These are phyloP conservation scores for Pseudogymnoascus pannorum DNA, from an alignment of 2,329 filamentous ascomycete species.

Conservation along the genomic window DNA sequence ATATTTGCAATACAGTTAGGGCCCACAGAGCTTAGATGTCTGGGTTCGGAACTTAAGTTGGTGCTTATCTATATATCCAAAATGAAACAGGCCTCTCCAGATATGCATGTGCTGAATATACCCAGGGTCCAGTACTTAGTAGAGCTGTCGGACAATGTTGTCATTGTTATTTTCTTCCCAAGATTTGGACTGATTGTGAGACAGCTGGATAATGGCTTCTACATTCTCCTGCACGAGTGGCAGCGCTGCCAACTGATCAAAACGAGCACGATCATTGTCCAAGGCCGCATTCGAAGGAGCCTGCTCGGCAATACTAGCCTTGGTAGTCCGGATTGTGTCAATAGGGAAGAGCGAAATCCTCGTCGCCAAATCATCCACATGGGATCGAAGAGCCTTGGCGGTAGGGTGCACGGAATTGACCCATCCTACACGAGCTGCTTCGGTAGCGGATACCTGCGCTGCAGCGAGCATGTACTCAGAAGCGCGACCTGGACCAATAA, in stretches of 20 bases:
- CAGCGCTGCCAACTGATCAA: background rate
- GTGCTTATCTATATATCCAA: background rate
- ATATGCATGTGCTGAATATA: background rate
- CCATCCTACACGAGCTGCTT: constrained; percentile 15
- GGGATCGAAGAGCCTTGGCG: background rate
- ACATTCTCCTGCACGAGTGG: background rate
- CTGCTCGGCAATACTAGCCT: background rate
- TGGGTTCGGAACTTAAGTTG: background rate
- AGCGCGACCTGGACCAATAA: constrained; percentile 14
- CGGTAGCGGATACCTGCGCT: constrained; percentile 11
- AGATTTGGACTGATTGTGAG: background rate
- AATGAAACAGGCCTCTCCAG: background rate
- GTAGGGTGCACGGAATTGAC: constrained; percentile 10
- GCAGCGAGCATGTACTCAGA: constrained; percentile 15
- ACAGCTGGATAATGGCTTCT: background rate
- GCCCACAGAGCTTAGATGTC: background rate
- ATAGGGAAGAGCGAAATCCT: background rate
- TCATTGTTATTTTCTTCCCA: background rate
- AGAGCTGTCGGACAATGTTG: background rate
- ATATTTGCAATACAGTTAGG: too few relatives aligned
- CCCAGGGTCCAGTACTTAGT: background rate
- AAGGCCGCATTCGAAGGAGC: background rate
- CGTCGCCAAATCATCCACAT: background rate
- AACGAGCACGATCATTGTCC: background rate
- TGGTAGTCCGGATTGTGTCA: background rate